Conservation (phyloP, 2,329 filamentous ascomycete genomes). For the Davidsoniella australis region DNA sequence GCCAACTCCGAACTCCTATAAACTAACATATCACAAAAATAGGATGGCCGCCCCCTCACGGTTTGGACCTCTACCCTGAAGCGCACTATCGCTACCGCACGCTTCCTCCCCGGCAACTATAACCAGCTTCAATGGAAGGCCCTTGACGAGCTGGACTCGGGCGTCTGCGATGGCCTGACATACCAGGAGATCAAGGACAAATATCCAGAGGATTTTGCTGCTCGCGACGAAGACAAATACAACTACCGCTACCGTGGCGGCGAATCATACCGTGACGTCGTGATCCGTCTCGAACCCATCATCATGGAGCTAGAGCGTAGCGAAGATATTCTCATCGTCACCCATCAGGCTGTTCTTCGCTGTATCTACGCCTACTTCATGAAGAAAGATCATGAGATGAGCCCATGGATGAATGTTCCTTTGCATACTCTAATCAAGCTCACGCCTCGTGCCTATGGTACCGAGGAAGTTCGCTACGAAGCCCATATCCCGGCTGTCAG, state of each 20-base stretch:
- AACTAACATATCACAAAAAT: conserved; percentile 11
- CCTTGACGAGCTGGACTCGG: conserved; percentile 88
- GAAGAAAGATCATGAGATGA: conserved; percentile 84
- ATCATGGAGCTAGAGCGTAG: conserved; percentile 97
- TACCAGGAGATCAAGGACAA: conserved; percentile 85
- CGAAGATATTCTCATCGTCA: conserved; percentile 95
- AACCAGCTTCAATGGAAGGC: conserved; percentile 98
- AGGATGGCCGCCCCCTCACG: conserved; percentile 44
- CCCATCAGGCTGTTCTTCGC: conserved; percentile 86
- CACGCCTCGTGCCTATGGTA: conserved; percentile 85
- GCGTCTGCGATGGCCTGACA: conserved; percentile 90
- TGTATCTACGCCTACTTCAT: conserved; percentile 99
- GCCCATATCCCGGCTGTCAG: conserved; percentile 91
- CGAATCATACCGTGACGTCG: conserved; percentile 89
- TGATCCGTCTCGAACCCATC: conserved; percentile 93
- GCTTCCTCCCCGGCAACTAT: conserved; percentile 62
- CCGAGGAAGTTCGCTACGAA: conserved; percentile 71
- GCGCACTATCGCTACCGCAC: conserved; percentile 82
- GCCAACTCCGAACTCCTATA: not conserved
- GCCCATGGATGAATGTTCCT: conserved; percentile 97
- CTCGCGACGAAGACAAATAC: conserved; percentile 96
- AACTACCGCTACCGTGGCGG: conserved; percentile 97
- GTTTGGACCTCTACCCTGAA: conserved; percentile 48
- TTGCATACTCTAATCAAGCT: conserved; percentile 93
- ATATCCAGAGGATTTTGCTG: conserved; percentile 87